Conservation (phyloP, 2,329 filamentous ascomycete species). For the Knoxdaviesia proteae region DNA sequence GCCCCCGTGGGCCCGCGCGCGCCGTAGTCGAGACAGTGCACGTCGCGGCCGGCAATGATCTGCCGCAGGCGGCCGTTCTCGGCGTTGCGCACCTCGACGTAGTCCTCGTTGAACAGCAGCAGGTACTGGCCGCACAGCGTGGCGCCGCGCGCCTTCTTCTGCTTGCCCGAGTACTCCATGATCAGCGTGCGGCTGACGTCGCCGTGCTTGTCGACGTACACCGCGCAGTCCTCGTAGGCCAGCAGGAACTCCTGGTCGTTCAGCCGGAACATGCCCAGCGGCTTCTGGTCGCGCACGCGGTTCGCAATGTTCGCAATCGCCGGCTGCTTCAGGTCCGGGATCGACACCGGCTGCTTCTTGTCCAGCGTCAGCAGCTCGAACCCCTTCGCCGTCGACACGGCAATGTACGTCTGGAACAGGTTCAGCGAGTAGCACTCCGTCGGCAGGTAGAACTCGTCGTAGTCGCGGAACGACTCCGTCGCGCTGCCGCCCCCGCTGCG, state of each 20-base stretch:
- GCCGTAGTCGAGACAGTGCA: constrained; percentile 77
- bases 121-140: constrained; percentile 85
- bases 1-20: constrained; percentile 37
- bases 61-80: constrained; percentile 86
- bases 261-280: constrained; percentile 89
- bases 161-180: constrained; percentile 95
- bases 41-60: constrained; percentile 80
- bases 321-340: constrained; percentile 64
- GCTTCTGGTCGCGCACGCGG: constrained; percentile 63
- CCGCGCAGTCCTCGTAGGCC: constrained; percentile 86
- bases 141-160: constrained; percentile 55
- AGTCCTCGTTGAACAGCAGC: constrained; percentile 84
- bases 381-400: constrained; percentile 75
- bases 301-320: constrained; percentile 69
- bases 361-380: constrained; percentile 93
- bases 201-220: constrained; percentile 96
- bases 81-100: constrained; percentile 90
- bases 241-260: constrained; percentile 83
- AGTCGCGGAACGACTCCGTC: constrained; percentile 93
- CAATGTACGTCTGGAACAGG: constrained; percentile 84
- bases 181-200: constrained; percentile 86
- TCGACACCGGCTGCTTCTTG: constrained; percentile 88
- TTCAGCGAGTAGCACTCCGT: constrained; percentile 90
- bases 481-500: constrained; percentile 23
- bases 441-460: constrained; percentile 96